Percentiles rank a stretch among this genome's conserved stretches.
These are phyloP conservation scores for Phoenix dactylifera DNA, from an alignment of 176 grass and related monocot genomes.

Conservation along the genomic window DNA sequence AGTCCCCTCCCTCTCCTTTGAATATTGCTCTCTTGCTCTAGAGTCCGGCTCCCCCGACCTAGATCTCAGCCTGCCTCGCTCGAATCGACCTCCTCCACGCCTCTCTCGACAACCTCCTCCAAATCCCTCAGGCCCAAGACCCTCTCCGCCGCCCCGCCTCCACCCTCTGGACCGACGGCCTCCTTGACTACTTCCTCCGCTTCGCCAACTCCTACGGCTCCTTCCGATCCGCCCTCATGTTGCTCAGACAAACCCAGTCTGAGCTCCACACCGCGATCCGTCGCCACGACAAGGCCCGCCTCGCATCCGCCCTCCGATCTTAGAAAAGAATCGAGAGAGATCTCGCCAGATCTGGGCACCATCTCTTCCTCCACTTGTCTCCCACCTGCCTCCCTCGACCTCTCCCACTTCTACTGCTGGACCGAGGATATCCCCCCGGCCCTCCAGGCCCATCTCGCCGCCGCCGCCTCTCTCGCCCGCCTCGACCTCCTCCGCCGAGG, in stretches of 20 bases:
- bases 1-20: too few species aligned
- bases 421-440: too few species aligned
- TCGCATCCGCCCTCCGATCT: conserved; percentile 18
- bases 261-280: conserved; percentile 35
- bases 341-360: background rate
- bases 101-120: conserved; percentile 49
- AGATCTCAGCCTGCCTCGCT: conserved; percentile 1
- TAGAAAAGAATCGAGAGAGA: conserved; percentile 42
- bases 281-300: conserved; percentile 29
- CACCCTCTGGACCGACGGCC: too few species aligned
- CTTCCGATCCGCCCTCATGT: conserved; percentile 35
- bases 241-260: conserved; percentile 33
- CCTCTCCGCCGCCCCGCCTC: background rate
- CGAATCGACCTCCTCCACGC: conserved; percentile 23
- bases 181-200: too few species aligned
- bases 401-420: too few species aligned
- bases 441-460: too few species aligned
- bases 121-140: background rate
- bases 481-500: too few species aligned
- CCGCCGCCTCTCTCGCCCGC: too few species aligned
- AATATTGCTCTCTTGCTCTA: too few species aligned
- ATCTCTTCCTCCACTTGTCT: too few species aligned
- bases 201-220: conserved; percentile 33
- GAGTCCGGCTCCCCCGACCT: conserved; percentile 24
- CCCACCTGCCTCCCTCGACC: too few species aligned